Evolutionary conservation across 768 basidiomycete species (phyloP).

Genomic region (Phylloporus arenicola): DNA sequence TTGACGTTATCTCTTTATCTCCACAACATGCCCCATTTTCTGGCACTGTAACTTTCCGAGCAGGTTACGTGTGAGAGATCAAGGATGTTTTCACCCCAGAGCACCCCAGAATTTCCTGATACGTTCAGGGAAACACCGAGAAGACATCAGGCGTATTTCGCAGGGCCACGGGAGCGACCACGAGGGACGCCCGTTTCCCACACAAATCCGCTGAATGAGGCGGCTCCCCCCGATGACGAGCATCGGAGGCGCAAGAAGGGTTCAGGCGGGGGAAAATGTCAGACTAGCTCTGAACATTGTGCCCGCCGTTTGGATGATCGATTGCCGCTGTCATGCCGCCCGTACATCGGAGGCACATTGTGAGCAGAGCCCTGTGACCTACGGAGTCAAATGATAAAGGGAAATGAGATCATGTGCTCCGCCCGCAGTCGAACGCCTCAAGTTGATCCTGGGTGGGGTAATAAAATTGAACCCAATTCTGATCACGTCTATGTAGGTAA

Average conservation of each 20-base stretch:
- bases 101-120: neutral
- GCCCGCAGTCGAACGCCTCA: slow-evolving; percentile 1
- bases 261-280: neutral
- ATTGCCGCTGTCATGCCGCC: slow-evolving; percentile 1
- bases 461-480: slow-evolving; percentile 1
- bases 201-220: neutral
- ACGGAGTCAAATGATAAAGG: neutral
- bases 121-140: neutral
- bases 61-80: neutral
- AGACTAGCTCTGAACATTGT: neutral
- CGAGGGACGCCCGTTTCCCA: neutral
- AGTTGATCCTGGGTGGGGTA: slow-evolving; percentile 4
- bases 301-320: neutral
- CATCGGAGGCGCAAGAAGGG: neutral
- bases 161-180: neutral
- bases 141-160: neutral
- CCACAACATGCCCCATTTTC: neutral
- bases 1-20: neutral
- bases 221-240: neutral
- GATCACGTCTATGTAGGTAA: slow-evolving; percentile 24
- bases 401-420: neutral
- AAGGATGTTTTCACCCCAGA: slow-evolving; percentile 3
- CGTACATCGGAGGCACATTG: neutral
- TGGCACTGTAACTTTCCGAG: neutral
- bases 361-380: neutral